phyloP scores from a whole-genome alignment of 225 moss, liverwort and hornwort genomes.

The Asterella californica region DNA sequence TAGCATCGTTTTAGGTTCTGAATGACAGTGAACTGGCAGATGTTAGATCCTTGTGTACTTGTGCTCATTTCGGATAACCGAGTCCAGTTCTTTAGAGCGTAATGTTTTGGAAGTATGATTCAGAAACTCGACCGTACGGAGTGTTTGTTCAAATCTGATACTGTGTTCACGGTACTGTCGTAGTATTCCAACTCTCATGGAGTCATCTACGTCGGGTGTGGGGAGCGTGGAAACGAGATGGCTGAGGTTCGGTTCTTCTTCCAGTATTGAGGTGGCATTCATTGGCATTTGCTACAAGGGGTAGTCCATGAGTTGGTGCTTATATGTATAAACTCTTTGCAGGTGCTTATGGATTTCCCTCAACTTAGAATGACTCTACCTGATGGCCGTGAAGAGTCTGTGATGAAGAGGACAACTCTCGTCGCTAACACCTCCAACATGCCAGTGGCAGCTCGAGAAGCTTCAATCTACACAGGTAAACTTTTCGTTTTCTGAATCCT shows the following conservation, averaged over 20 bases:
- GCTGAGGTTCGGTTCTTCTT: conserved; percentile 54
- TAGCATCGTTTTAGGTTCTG: background rate
- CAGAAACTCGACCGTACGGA: no score
- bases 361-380: conserved; percentile 92
- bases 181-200: conserved; percentile 96
- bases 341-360: conserved; percentile 93
- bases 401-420: conserved; percentile 96
- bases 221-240: conserved; percentile 99
- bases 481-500: background rate
- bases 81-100: no score
- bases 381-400: conserved; percentile 93
- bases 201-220: conserved; percentile 94
- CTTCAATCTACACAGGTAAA: conserved; percentile 93
- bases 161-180: background rate
- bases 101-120: no score
- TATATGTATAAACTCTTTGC: background rate
- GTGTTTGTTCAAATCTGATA: background rate
- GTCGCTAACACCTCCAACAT: conserved; percentile 99
- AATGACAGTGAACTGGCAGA: background rate
- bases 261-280: background rate
- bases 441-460: conserved; percentile 99
- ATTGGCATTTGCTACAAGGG: background rate
- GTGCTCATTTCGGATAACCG: no score
- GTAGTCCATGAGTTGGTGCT: background rate
- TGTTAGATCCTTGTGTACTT: background rate